These are phyloP conservation scores for Chalaropsis thielavioides DNA, from an alignment of 2,329 filamentous ascomycete genomes.

Conservation along the genomic window DNA sequence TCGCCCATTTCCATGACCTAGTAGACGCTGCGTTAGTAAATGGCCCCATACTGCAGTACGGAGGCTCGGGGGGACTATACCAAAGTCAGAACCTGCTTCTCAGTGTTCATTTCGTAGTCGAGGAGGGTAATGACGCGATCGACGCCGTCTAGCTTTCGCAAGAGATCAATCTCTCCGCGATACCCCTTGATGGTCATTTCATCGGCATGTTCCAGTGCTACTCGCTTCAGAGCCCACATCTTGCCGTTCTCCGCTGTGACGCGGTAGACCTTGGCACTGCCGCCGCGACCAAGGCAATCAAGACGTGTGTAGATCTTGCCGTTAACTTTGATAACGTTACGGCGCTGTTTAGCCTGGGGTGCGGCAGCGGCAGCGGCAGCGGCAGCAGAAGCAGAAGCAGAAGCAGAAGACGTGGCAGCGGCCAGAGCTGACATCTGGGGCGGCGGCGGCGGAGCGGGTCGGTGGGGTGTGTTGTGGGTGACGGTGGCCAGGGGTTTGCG, in stretches of 20 bases:
- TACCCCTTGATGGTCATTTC: constrained; percentile 70
- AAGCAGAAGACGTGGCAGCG: constrained; percentile 63
- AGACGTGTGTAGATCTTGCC: constrained; percentile 81
- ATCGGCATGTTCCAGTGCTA: constrained; percentile 81
- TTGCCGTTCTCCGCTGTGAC: constrained; percentile 96
- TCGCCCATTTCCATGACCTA: constrained; percentile 96
- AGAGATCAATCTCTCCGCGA: constrained; percentile 87
- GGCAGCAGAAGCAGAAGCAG: background rate
- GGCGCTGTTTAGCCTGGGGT: constrained; percentile 53
- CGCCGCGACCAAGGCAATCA: constrained; percentile 80
- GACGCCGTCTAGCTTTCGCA: constrained; percentile 67
- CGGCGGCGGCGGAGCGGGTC: constrained; percentile 65
- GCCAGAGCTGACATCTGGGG: constrained; percentile 97
- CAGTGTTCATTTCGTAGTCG: constrained; percentile 86
- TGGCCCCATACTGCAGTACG: background rate
- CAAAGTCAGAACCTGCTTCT: constrained; percentile 76
- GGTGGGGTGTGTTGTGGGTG: constrained; percentile 56
- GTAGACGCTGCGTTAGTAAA: background rate
- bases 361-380: constrained; percentile 2
- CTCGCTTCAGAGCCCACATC: constrained; percentile 85
- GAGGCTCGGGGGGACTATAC: constrained; percentile 35
- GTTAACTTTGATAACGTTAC: constrained; percentile 76
- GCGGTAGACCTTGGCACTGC: constrained; percentile 86
- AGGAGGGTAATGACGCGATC: constrained; percentile 82
- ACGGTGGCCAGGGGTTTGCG: constrained; percentile 40